Evolutionary conservation across 352 stramenopile species (phyloP).

Genomic region (Phytopythium mirpurense): DNA sequence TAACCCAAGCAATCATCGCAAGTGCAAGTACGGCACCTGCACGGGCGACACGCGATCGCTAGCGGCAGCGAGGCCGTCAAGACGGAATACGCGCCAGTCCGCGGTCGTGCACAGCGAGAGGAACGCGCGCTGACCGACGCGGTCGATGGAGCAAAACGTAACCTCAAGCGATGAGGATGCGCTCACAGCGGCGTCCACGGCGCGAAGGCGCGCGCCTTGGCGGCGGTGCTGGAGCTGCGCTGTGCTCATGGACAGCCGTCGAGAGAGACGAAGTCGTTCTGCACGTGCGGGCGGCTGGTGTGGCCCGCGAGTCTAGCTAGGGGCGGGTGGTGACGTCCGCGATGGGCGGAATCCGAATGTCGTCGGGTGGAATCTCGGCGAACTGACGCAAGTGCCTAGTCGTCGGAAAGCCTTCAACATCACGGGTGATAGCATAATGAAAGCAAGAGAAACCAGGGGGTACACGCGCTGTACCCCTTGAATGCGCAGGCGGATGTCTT

Average conservation of each 20-base stretch:
- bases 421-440: not conserved
- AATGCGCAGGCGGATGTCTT: not conserved
- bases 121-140: conserved; percentile 40
- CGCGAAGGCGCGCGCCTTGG: not conserved
- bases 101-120: conserved; percentile 52
- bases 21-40: conserved; percentile 21
- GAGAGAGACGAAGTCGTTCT: not conserved
- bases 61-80: conserved; percentile 38
- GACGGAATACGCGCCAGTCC: conserved; percentile 51
- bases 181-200: not conserved
- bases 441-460: not conserved
- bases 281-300: not conserved
- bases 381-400: conserved; percentile 1
- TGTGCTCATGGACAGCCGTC: not conserved
- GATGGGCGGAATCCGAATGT: conserved; percentile 2
- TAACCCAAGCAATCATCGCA: not conserved
- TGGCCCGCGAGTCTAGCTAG: not conserved
- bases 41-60: conserved; percentile 41
- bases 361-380: not conserved
- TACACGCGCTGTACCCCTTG: not conserved
- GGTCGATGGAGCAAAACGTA: conserved; percentile 62
- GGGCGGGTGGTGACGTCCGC: not conserved
- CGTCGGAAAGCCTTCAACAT: not conserved
- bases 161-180: conserved; percentile 21
- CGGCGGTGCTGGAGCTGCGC: not conserved